Evolutionary conservation across 2,329 filamentous ascomycete genomes (phyloP).

Genomic region (Aspergillus proliferans): DNA sequence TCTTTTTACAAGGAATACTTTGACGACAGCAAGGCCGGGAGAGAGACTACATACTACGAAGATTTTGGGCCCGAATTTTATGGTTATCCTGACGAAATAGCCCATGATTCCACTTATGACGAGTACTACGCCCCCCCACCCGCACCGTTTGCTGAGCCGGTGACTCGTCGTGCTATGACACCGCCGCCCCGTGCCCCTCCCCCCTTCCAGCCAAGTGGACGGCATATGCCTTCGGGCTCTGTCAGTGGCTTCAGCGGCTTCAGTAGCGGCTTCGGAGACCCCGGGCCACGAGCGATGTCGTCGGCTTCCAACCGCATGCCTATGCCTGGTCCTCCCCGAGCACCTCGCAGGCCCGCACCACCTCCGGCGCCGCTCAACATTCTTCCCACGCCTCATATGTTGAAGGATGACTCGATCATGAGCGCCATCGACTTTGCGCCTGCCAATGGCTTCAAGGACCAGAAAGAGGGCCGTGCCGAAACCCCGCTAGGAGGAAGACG

Average conservation of each 20-base stretch:
- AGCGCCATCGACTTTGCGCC: conserved; percentile 78
- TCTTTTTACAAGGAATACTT: conserved; percentile 99
- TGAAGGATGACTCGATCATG: conserved; percentile 75
- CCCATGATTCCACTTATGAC: conserved; percentile 50
- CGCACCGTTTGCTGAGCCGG: conserved; percentile 72
- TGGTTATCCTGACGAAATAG: conserved; percentile 24
- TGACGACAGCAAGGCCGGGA: conserved; percentile 63
- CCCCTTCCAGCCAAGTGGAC: conserved; percentile 43
- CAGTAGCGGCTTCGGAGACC: conserved; percentile 27
- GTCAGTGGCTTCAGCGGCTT: conserved; percentile 36
- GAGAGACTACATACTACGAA: conserved; percentile 58
- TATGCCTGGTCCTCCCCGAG: conserved; percentile 28
- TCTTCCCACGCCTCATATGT: conserved; percentile 76
- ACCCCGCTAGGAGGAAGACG: conserved; percentile 53
- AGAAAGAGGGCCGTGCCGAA: conserved; percentile 60
- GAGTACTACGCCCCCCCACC: conserved; percentile 41
- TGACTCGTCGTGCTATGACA: conserved; percentile 89
- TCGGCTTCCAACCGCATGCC: conserved; percentile 51
- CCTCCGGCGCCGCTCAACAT: conserved; percentile 68
- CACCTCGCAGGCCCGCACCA: conserved; percentile 56
- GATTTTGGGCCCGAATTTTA: conserved; percentile 68
- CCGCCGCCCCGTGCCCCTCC: conserved; percentile 70
- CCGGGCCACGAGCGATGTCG: conserved; percentile 57
- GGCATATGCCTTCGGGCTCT: conserved; percentile 44
- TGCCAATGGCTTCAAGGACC: conserved; percentile 60